Evolutionary conservation across 768 basidiomycete genomes (phyloP), one percentile per base, ranked within the genome.

Genomic region (Boletales sp.): DNA sequence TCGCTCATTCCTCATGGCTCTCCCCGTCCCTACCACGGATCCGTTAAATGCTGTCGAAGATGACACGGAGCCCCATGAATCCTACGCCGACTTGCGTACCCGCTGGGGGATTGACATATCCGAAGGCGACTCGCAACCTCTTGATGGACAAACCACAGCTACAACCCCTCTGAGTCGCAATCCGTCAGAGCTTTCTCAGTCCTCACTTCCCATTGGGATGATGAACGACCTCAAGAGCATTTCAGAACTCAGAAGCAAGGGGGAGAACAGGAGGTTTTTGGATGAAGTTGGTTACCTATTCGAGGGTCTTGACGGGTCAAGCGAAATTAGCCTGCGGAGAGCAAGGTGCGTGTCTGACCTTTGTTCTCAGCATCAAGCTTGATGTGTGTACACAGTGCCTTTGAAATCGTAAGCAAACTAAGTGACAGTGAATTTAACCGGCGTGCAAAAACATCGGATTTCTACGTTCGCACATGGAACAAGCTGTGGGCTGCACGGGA

Each of bases 211-310:
- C 1, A 62, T 67, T 13, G 81, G 79, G 12, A 80, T 84, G 79
- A 81, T 81, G 74, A 87, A 88, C 54, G 83, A 86, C 31, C 60
- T 88, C 43, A 86, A 86, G 67, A 89, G 86, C 51, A 87, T 91
- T 39, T 86, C 87, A 1, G 90, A 92, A 54, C 72, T 92, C 35
- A 71, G 89, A 48, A 86, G 79, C 60, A 88, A 87, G 63, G 90
- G 90, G 12, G 88, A 92, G 68, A 83, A 75, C 47, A 74, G 90
- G 53, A 73, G 87, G 14, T 92, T 92, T 61, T 65, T 90, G 38
- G 90, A 93, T 52, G 90, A 91, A 59, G 79, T 90, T 3, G 90
- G 90, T 0, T 93, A 91, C 67, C 68, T 92, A 5, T 86, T 91
- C 53, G 90, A 93, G 65, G 88, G 90, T 1, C 76, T 92, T 67